Percentiles rank a stretch among this genome's conserved stretches.
Evolutionary conservation across 1,139 yeast genomes (phyloP).

Genomic region (Saccharomyces hybrid): DNA sequence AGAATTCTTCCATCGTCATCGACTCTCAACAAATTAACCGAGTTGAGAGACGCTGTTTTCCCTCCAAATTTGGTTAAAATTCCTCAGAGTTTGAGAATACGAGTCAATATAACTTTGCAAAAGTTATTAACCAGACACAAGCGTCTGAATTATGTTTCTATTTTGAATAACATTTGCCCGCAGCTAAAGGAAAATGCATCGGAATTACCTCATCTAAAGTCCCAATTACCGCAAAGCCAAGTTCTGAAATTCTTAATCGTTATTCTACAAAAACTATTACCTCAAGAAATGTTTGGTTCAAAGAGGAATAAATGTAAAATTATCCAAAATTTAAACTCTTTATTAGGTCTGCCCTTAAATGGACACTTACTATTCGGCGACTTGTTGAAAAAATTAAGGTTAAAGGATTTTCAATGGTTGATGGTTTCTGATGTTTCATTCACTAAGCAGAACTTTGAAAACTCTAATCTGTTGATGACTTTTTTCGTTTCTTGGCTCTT

Average conservation of each 20-base stretch:
- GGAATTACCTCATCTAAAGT: constrained; percentile 11
- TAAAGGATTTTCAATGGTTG: constrained; percentile 45
- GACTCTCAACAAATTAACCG: neutral
- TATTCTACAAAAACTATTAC: constrained; percentile 44
- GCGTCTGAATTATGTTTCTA: constrained; percentile 1
- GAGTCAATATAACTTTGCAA: constrained; percentile 6
- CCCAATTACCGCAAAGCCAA: constrained; percentile 9
- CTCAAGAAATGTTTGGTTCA: constrained; percentile 50
- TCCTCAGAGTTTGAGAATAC: neutral
- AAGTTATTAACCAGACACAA: constrained; percentile 13
- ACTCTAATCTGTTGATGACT: constrained; percentile 6
- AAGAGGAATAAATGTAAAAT: constrained; percentile 41
- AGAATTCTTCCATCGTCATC: neutral
- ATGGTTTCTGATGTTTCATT: constrained; percentile 1
- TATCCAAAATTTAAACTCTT: constrained; percentile 34
- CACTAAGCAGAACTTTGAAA: constrained; percentile 5
- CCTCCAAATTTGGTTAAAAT: constrained; percentile 3
- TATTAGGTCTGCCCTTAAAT: constrained; percentile 37
- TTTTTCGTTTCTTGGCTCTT: constrained; percentile 50
- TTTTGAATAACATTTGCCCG: constrained; percentile 22
- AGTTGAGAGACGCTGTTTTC: constrained; percentile 11
- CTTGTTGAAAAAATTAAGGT: constrained; percentile 32
- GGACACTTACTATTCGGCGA: constrained; percentile 30
- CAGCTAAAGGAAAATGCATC: neutral
- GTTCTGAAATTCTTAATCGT: constrained; percentile 40